Percentiles rank a stretch among this genome's conserved stretches.
These are phyloP conservation scores for Porogramme epimiltina DNA, from an alignment of 1,284 basidiomycete genomes.

Conservation along the genomic window DNA sequence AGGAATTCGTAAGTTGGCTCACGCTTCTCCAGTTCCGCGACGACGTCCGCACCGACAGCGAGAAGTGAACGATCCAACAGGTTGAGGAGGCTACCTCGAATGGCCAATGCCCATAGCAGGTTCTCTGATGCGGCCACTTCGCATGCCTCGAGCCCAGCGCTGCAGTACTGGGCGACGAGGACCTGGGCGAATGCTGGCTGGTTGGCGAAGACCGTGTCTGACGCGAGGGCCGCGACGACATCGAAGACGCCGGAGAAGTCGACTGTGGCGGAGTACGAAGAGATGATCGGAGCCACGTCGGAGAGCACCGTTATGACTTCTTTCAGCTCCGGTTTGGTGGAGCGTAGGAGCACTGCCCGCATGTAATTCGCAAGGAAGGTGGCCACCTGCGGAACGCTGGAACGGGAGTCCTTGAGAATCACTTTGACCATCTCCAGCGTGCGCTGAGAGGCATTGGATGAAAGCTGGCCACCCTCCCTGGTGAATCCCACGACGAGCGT, in stretches of 20 bases:
- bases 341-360: constrained; percentile 46
- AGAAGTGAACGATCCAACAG: constrained; percentile 57
- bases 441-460: constrained; percentile 46
- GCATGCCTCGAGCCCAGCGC: constrained; percentile 58
- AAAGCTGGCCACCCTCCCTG: constrained; percentile 56
- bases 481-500: constrained; percentile 58
- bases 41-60: constrained; percentile 55
- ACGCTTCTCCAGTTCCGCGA: constrained; percentile 59
- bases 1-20: constrained; percentile 60
- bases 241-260: constrained; percentile 69
- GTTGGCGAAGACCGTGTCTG: constrained; percentile 49
- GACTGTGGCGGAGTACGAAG: constrained; percentile 49
- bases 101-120: constrained; percentile 49
- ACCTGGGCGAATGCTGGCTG: constrained; percentile 53
- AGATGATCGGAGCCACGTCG: constrained; percentile 61
- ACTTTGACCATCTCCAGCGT: constrained; percentile 61
- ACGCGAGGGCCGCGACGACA: constrained; percentile 50
- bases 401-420: constrained; percentile 57
- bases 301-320: constrained; percentile 55
- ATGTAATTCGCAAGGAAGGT: constrained; percentile 54
- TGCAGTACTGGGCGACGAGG: constrained; percentile 63
- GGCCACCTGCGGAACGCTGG: constrained; percentile 43
- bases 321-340: constrained; percentile 46
- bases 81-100: constrained; percentile 51
- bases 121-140: constrained; percentile 56